Evolutionary conservation across 139 green algal genomes (phyloP).

Genomic region (Chlamydomonas asymmetrica): DNA sequence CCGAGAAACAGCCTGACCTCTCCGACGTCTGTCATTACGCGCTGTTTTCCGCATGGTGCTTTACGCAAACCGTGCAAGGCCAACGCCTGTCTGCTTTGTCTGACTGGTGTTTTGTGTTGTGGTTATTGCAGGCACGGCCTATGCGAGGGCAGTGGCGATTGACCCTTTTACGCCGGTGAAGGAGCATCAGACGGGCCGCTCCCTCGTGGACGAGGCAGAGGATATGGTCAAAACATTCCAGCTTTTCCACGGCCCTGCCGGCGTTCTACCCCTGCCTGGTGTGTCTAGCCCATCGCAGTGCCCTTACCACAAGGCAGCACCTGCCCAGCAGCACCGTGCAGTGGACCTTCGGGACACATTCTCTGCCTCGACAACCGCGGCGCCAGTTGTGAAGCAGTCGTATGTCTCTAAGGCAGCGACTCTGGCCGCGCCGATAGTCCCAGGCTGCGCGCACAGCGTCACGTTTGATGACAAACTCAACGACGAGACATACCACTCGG

Average conservation of each 20-base stretch:
- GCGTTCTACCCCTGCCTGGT: slow-evolving; percentile 51
- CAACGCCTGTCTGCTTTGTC: background rate
- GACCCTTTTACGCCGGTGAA: slow-evolving; percentile 10
- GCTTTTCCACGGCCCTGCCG: slow-evolving; percentile 60
- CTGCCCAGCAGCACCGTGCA: background rate
- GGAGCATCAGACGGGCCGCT: background rate
- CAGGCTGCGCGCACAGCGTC: background rate
- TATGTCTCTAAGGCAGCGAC: background rate
- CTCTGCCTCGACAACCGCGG: background rate
- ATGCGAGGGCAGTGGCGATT: slow-evolving; percentile 18
- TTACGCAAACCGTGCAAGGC: too few species aligned
- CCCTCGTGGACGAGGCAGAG: slow-evolving; percentile 19
- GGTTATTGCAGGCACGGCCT: slow-evolving; percentile 1
- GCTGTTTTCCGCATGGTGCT: too few species aligned
- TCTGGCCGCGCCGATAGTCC: background rate
- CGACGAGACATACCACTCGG: too few species aligned
- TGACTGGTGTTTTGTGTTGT: slow-evolving; percentile 1
- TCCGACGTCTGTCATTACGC: too few species aligned
- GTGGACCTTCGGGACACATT: background rate
- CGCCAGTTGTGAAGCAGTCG: background rate
- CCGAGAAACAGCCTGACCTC: too few species aligned
- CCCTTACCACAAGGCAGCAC: background rate
- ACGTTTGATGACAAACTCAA: too few species aligned
- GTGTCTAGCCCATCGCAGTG: background rate
- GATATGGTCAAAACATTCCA: slow-evolving; percentile 41